A percentile compares a stretch with the other conserved stretches of the same genome.
These are phyloP conservation scores for Thalassiosira exigua DNA, from an alignment of 352 stramenopile genomes.

Conservation along the genomic window DNA sequence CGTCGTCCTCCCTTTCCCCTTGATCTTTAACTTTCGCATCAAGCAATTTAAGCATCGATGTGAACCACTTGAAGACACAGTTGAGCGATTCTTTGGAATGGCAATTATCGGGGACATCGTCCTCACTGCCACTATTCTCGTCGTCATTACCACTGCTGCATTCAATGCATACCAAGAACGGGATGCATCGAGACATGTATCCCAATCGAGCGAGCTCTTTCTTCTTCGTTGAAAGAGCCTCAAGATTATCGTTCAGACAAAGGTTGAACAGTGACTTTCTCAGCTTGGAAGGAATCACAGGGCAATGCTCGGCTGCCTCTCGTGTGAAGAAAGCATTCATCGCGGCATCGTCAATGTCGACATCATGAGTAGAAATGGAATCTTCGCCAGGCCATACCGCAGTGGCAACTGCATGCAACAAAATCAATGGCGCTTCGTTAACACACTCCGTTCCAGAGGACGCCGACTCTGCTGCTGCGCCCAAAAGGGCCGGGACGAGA, in stretches of 20 bases:
- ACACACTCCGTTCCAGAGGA: constrained; percentile 20
- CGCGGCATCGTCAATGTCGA: constrained; percentile 49
- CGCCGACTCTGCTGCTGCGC: constrained; percentile 42
- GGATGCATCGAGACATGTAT: constrained; percentile 61
- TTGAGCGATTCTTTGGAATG: constrained; percentile 26
- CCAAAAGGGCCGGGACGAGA: constrained; percentile 65
- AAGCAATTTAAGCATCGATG: constrained; percentile 42
- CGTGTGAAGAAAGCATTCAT: constrained; percentile 51
- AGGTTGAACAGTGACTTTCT: constrained; percentile 48
- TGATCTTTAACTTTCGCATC: constrained; percentile 25
- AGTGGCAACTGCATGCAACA: constrained; percentile 66
- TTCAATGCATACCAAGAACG: constrained; percentile 65
- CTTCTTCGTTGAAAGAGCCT: constrained; percentile 14
- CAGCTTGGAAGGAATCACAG: constrained; percentile 34
- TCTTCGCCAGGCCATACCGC: constrained; percentile 35
- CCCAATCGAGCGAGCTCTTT: constrained; percentile 42
- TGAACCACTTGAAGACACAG: constrained; percentile 55
- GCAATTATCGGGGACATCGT: constrained; percentile 16
- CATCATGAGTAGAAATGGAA: constrained; percentile 15
- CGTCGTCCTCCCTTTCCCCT: constrained; percentile 5
- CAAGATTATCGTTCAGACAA: constrained; percentile 42
- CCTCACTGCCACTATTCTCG: constrained; percentile 26
- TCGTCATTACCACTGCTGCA: constrained; percentile 33
- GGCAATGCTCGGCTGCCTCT: constrained; percentile 46
- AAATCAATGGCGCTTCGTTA: constrained; percentile 29